A percentile compares a stretch with the other conserved stretches of the same genome.
Conservation (phyloP, 2,329 filamentous ascomycete genomes). For the Penicillium concentricum region DNA sequence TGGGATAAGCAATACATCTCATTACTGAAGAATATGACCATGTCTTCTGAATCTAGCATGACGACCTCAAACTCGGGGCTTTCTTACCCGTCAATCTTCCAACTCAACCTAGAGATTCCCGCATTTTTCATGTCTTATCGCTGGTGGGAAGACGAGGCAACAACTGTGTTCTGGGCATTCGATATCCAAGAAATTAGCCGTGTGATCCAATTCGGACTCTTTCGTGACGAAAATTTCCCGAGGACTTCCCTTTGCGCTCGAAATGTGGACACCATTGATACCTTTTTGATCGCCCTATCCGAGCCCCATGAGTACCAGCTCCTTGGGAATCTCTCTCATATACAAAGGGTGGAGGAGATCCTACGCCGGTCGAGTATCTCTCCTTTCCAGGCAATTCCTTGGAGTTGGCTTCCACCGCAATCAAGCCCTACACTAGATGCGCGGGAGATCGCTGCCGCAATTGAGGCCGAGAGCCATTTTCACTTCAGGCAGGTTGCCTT, state of each 20-base stretch:
- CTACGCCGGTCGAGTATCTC: conserved; percentile 32
- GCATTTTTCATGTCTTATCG: conserved; percentile 33
- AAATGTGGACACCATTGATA: conserved; percentile 33
- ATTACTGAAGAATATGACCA: background rate
- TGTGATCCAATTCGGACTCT: conserved; percentile 40
- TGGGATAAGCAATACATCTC: background rate
- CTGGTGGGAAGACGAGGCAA: conserved; percentile 45
- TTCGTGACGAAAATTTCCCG: conserved; percentile 35
- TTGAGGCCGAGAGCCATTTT: conserved; percentile 41
- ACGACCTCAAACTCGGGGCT: conserved; percentile 13
- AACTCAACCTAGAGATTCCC: conserved; percentile 30
- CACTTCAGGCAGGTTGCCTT: conserved; percentile 41
- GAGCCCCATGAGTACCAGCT: conserved; percentile 27
- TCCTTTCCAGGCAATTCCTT: conserved; percentile 25
- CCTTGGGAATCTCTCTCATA: conserved; percentile 31
- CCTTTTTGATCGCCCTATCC: conserved; percentile 32
- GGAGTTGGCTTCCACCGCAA: conserved; percentile 39
- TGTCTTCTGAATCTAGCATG: conserved; percentile 6
- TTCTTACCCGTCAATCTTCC: conserved; percentile 34
- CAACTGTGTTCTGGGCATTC: conserved; percentile 40
- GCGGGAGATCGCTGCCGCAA: conserved; percentile 31
- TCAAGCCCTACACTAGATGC: conserved; percentile 22
- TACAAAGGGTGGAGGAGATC: conserved; percentile 43
- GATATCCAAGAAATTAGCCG: conserved; percentile 38
- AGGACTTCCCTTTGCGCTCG: conserved; percentile 36